Percentiles rank a stretch among this genome's conserved stretches.
phyloP scores from a whole-genome alignment of 2,329 filamentous ascomycete species.

The Exophiala sideris region DNA sequence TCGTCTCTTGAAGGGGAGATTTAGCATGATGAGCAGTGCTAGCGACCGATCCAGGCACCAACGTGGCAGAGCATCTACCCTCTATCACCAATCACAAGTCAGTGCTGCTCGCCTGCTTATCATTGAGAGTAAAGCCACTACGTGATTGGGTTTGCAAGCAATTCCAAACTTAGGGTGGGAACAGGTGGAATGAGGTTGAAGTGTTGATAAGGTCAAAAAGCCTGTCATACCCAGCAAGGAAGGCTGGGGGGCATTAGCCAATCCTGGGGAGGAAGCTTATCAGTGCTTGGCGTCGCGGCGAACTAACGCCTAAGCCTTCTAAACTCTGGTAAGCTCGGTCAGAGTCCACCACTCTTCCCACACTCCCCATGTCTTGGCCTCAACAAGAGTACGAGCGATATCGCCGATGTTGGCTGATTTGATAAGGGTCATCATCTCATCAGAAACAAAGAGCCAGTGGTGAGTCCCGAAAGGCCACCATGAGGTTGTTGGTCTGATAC shows the following conservation, averaged over 20 bases:
- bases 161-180: neutral
- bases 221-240: neutral
- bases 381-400: neutral
- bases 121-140: constrained; percentile 3
- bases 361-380: neutral
- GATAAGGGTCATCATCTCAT: too few species aligned
- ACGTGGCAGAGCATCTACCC: constrained; percentile 2
- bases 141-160: constrained; percentile 13
- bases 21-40: neutral
- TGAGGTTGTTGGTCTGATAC: too few species aligned
- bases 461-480: too few species aligned
- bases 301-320: constrained; percentile 2
- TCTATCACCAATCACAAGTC: constrained; percentile 2
- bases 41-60: constrained; percentile 16
- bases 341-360: too few species aligned
- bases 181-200: too few species aligned
- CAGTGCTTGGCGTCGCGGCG: constrained; percentile 14
- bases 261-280: constrained; percentile 23
- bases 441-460: too few species aligned
- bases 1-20: constrained; percentile 4
- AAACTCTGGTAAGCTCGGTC: constrained; percentile 16
- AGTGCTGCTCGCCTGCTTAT: constrained; percentile 10
- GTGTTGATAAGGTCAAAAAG: neutral
- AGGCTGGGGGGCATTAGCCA: constrained; percentile 15
- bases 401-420: too few species aligned